These are phyloP conservation scores for Penicillium soppii DNA, from an alignment of 495 filamentous ascomycete genomes.

Conservation along the genomic window DNA sequence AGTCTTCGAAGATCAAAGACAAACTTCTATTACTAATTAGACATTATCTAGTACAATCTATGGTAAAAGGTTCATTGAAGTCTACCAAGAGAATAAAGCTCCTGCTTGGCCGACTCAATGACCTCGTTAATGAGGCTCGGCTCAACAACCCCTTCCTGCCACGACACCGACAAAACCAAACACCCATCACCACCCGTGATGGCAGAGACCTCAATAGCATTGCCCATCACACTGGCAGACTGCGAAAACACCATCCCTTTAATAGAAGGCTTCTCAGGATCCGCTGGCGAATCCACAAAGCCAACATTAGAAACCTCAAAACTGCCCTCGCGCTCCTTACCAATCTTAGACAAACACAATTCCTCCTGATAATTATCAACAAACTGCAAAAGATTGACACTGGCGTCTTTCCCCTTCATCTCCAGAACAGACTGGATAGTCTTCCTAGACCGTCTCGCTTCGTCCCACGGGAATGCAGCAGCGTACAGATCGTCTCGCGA, in stretches of 20 bases:
- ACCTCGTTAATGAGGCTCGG: conserved; percentile 19
- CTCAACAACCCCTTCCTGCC: conserved; percentile 41
- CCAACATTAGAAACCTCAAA: conserved; percentile 50
- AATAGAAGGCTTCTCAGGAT: conserved; percentile 24
- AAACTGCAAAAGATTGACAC: conserved; percentile 38
- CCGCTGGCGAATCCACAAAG: conserved; percentile 22
- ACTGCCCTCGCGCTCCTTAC: conserved; percentile 27
- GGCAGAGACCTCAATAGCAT: conserved; percentile 36
- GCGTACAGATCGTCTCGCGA: conserved; percentile 7
- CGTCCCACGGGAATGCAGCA: conserved; percentile 33
- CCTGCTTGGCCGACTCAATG: conserved; percentile 20
- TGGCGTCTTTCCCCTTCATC: conserved; percentile 32
- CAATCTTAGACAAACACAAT: conserved; percentile 33
- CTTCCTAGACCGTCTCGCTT: conserved; percentile 31
- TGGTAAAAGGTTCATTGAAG: background rate
- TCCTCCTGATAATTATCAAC: conserved; percentile 31
- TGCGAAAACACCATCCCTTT: conserved; percentile 45
- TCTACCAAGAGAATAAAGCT: conserved; percentile 11
- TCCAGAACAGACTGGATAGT: conserved; percentile 27
- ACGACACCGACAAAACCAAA: conserved; percentile 34
- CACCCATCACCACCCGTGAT: conserved; percentile 41
- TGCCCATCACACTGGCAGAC: conserved; percentile 40
- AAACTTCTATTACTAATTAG: background rate
- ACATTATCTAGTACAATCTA: conserved; percentile 1
- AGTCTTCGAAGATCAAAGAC: background rate